Evolutionary conservation across 2,329 filamentous ascomycete species (phyloP), one percentile per base, ranked within the genome.

Genomic region (Colletotrichum musicola): DNA sequence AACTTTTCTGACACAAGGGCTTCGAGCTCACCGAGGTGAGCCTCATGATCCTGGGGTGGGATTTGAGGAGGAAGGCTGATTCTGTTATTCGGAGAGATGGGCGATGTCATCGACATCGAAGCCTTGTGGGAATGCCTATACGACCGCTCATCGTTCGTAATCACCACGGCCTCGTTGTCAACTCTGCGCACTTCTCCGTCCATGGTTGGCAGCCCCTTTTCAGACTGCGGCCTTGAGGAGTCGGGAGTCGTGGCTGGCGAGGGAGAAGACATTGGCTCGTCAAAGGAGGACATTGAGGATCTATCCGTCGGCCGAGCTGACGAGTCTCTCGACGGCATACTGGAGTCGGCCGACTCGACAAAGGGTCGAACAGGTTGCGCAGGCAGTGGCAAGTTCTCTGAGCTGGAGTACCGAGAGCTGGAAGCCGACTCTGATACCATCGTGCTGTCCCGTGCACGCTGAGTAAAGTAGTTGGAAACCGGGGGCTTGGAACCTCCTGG

Each of bases 171-270:
- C 35, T 69, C 71, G 18, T 47, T 57, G 18, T 66, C 60, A 9
- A 60, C 64, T 13, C 61, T 64, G n/a, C 69, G 60, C 6, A 72
- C 18, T 40, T 72, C 70, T 22, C 55, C 69, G 9, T 65, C 64
- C 22, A 61, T 30, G 14, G 58, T 72, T 0, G 75, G 73, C 18
- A 78, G 67, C 1, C 75, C 77, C 70, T 77, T 79, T 60, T 81
- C 80, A 1, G 81, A 83, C 55, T 82, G 78, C 0, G 81, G 79
- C 13, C 81, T 77, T 1, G 81, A 82, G 0, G 78, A 80, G 61
- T 81, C 76, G 0, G 81, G 81, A 4, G 81, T 83, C 62, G 80
- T 80, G 18, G 77, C 74, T 7, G 72, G 72, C 1, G 80, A 79
- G 0, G 76, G 63, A 6, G 80, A 79, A 18, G 77, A 79, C 13